Conservation (phyloP, 441 rosid species). For the Corymbia calophylla region DNA sequence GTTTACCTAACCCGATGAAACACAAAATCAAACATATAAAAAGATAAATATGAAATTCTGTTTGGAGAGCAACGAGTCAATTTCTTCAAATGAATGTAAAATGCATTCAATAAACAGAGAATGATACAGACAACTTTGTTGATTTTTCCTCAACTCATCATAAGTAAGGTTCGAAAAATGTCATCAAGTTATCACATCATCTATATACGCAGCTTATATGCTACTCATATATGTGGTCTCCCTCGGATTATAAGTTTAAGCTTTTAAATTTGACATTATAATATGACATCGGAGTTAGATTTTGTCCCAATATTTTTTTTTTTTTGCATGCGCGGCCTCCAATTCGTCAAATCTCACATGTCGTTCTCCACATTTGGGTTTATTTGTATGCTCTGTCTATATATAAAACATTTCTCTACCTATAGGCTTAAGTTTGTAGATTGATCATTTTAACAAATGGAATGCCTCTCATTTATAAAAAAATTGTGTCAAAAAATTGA, state of each 20-base stretch:
- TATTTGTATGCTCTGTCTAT: no score
- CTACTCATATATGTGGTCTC: not conserved
- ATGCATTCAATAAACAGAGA: not conserved
- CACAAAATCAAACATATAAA: not conserved
- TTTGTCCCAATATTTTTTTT: rapidly evolving
- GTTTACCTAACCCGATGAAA: not conserved
- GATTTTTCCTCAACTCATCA: not conserved
- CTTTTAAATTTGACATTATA: not conserved
- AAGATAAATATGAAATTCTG: not conserved
- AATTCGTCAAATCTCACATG: not conserved
- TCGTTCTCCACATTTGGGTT: not conserved
- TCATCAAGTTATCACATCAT: not conserved
- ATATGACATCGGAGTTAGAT: rapidly evolving
- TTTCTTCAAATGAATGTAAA: not conserved
- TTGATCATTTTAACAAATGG: not conserved
- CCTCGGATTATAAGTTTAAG: not conserved
- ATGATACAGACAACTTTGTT: not conserved
- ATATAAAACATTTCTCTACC: not conserved
- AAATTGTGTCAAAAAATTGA: not conserved
- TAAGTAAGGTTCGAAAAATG: not conserved
- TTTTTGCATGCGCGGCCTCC: not conserved
- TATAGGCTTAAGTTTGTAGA: not conserved
- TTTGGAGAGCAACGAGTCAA: not conserved
- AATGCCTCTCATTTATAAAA: not conserved
- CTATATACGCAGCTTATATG: not conserved